Evolutionary conservation across 2,329 filamentous ascomycete genomes (phyloP).

Genomic region (Trichophyton simii): DNA sequence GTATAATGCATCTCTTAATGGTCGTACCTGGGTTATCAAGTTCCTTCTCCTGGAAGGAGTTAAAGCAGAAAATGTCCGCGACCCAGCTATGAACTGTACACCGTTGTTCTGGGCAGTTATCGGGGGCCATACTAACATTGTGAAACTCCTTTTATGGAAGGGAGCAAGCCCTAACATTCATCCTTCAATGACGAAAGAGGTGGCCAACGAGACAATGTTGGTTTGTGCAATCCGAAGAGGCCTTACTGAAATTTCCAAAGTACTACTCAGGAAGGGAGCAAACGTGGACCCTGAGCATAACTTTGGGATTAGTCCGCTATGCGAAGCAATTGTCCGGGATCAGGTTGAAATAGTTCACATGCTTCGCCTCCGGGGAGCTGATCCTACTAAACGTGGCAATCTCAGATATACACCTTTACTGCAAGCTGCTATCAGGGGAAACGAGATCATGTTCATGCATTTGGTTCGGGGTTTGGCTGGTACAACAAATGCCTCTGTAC

Average conservation of each 20-base stretch:
- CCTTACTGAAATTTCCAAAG: background rate
- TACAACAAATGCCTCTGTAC: background rate
- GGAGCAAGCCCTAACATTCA: background rate
- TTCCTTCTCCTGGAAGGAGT: background rate
- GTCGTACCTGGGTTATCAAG: background rate
- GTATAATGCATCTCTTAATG: background rate
- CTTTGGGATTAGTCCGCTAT: background rate
- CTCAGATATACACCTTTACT: background rate
- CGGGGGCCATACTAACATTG: background rate
- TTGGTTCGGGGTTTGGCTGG: background rate
- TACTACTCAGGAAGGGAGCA: background rate
- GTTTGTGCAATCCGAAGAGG: background rate
- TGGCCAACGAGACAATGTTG: too few relatives aligned
- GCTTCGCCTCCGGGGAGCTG: background rate
- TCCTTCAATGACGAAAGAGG: background rate
- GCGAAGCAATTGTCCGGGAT: background rate
- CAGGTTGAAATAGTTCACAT: background rate
- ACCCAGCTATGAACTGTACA: background rate
- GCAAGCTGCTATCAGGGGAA: background rate
- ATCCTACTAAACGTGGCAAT: background rate
- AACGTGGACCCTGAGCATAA: background rate
- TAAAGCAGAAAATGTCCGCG: background rate
- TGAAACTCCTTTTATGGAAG: background rate
- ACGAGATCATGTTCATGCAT: background rate
- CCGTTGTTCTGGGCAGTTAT: background rate